Evolutionary conservation across 176 grass and related monocot species (phyloP).

Genomic region (Guadua angustifolia): DNA sequence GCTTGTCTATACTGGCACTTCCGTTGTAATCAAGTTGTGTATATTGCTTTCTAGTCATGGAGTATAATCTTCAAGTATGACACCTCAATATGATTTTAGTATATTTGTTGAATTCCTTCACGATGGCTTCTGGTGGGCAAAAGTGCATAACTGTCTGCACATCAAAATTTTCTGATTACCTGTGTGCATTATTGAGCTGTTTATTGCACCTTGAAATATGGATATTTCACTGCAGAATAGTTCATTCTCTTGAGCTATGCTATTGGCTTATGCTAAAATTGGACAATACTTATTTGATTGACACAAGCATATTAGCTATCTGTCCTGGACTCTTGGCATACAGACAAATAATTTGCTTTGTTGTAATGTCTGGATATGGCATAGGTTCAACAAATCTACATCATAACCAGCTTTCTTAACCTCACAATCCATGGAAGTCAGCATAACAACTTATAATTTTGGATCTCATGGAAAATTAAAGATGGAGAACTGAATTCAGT

Average conservation of each 20-base stretch:
- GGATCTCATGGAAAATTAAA: neutral
- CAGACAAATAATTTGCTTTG: neutral
- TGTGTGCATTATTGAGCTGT: neutral
- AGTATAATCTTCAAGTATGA: neutral
- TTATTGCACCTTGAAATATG: neutral
- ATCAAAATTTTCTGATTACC: neutral
- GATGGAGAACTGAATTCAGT: neutral
- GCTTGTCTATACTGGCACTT: neutral
- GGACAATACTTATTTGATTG: neutral
- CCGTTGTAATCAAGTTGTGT: neutral
- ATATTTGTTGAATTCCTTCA: neutral
- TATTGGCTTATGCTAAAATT: neutral
- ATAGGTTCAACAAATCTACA: neutral
- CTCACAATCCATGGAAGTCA: neutral
- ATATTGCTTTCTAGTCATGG: neutral
- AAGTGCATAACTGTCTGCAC: neutral
- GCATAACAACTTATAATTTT: neutral
- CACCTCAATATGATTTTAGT: neutral
- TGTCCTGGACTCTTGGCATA: neutral
- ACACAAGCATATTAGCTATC: neutral
- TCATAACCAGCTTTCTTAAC: neutral
- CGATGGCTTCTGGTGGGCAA: neutral
- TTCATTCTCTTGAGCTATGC: neutral
- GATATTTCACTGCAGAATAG: neutral
- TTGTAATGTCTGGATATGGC: constrained; percentile 6